These are phyloP conservation scores for Adansonia digitata DNA, from an alignment of 345 rosid genomes.

Conservation along the genomic window DNA sequence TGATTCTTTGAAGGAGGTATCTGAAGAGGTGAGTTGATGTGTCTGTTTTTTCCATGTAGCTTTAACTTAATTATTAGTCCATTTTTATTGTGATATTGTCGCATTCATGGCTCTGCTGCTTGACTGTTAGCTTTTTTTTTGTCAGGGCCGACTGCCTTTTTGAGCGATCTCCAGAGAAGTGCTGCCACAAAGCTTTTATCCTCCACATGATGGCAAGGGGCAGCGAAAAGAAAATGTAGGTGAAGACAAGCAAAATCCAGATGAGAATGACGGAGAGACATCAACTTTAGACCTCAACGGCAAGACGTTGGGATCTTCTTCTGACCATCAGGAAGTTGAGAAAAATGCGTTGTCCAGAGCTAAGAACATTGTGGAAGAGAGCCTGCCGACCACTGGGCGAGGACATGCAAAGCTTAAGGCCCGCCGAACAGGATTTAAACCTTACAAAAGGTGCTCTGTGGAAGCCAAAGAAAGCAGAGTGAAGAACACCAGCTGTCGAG, in stretches of 20 bases:
- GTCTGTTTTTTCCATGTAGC: background rate
- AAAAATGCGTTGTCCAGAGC: constrained; percentile 14
- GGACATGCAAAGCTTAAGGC: constrained; percentile 50
- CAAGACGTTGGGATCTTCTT: constrained; percentile 21
- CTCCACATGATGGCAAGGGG: constrained; percentile 29
- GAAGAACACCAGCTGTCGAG: constrained; percentile 36
- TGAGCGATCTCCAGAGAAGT: constrained; percentile 76
- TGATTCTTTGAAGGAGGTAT: constrained; percentile 88
- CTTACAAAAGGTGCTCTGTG: constrained; percentile 81
- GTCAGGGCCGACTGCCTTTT: constrained; percentile 90
- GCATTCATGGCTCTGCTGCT: background rate
- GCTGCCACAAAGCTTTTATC: constrained; percentile 90
- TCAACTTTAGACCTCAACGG: constrained; percentile 48
- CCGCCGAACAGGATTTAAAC: constrained; percentile 78
- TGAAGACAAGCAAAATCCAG: constrained; percentile 31
- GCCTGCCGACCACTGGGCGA: constrained; percentile 51
- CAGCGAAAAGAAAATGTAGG: constrained; percentile 11
- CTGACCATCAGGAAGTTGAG: constrained; percentile 36
- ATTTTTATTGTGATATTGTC: background rate
- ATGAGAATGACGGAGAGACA: constrained; percentile 30
- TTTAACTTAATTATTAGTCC: background rate
- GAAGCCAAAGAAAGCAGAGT: constrained; percentile 66
- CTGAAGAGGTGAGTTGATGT: constrained; percentile 58
- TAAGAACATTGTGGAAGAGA: constrained; percentile 31
- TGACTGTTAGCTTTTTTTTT: background rate